Percentiles rank a stretch among this genome's conserved stretches.
Evolutionary conservation across 331 rosid species (phyloP).

Genomic region (Acacia concinna): DNA sequence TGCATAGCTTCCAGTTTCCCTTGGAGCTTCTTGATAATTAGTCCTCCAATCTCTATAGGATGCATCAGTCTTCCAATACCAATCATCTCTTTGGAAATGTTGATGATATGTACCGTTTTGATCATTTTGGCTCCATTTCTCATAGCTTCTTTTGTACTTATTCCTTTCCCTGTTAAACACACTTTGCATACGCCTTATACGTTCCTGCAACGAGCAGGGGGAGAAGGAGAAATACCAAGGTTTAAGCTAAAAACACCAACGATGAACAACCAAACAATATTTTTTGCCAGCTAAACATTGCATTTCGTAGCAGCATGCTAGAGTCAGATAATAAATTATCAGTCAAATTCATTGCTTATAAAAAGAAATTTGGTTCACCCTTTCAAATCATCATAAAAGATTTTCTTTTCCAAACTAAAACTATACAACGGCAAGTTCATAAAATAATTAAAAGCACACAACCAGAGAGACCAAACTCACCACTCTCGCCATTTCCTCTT

Average conservation of each 20-base stretch:
- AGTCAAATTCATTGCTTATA: conserved; percentile 8
- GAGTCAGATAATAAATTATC: conserved; percentile 13
- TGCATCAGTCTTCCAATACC: conserved; percentile 91
- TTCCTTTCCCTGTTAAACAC: conserved; percentile 94
- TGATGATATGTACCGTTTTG: conserved; percentile 51
- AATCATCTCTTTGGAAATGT: conserved; percentile 86
- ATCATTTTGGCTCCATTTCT: conserved; percentile 76
- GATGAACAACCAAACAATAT: conserved; percentile 17
- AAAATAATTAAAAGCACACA: neutral
- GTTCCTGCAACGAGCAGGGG: conserved; percentile 58
- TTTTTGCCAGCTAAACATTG: conserved; percentile 1
- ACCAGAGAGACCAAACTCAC: conserved; percentile 46
- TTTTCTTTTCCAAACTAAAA: conserved; percentile 17
- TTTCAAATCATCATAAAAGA: neutral
- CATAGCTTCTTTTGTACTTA: conserved; percentile 64
- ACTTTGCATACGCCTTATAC: conserved; percentile 91
- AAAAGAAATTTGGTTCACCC: neutral
- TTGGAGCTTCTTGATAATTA: conserved; percentile 64
- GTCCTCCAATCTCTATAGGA: conserved; percentile 62
- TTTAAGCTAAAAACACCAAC: conserved; percentile 12
- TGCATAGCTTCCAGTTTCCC: conserved; percentile 56
- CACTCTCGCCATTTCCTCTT: conserved; percentile 96
- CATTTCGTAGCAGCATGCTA: conserved; percentile 7
- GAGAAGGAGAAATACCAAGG: conserved; percentile 19
- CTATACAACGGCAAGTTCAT: neutral